Percentiles rank a stretch among this genome's conserved stretches.
Evolutionary conservation across 2,329 filamentous ascomycete genomes (phyloP).

Genomic region (Periconia sp.): DNA sequence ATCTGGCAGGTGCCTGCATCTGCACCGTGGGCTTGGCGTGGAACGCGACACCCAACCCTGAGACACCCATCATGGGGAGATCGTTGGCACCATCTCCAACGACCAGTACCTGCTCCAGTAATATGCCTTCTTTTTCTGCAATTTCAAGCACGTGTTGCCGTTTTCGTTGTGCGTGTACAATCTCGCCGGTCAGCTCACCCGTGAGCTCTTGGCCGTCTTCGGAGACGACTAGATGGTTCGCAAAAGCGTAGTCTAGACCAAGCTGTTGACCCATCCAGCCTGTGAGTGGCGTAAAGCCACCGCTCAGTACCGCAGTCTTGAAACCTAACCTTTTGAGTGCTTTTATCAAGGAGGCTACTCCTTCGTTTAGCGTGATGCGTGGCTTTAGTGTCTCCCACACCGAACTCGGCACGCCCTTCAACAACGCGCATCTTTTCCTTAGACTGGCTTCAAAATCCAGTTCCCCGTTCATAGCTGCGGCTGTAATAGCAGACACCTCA

Average conservation of each 20-base stretch:
- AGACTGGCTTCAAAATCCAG: slow-evolving; percentile 88
- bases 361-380: slow-evolving; percentile 80
- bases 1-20: slow-evolving; percentile 72
- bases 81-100: slow-evolving; percentile 87
- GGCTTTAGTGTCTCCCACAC: slow-evolving; percentile 80
- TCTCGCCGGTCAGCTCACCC: slow-evolving; percentile 72
- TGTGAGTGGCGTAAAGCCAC: slow-evolving; percentile 89
- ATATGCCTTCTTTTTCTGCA: slow-evolving; percentile 69
- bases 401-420: slow-evolving; percentile 78
- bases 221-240: slow-evolving; percentile 79
- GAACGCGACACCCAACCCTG: slow-evolving; percentile 80
- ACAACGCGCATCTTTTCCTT: slow-evolving; percentile 76
- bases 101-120: slow-evolving; percentile 71
- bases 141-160: slow-evolving; percentile 73
- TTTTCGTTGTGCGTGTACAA: slow-evolving; percentile 80
- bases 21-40: slow-evolving; percentile 85
- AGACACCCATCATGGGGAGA: slow-evolving; percentile 76
- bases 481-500: slow-evolving; percentile 85
- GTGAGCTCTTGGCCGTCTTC: slow-evolving; percentile 63
- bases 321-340: slow-evolving; percentile 79
- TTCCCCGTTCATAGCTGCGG: slow-evolving; percentile 93
- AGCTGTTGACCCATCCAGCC: slow-evolving; percentile 82
- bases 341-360: slow-evolving; percentile 75
- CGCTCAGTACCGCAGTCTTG: slow-evolving; percentile 88
- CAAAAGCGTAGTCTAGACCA: slow-evolving; percentile 85